Evolutionary conservation across 2,329 filamentous ascomycete genomes (phyloP), one percentile per base, ranked within the genome.

Genomic region (Penicillium sp.): DNA sequence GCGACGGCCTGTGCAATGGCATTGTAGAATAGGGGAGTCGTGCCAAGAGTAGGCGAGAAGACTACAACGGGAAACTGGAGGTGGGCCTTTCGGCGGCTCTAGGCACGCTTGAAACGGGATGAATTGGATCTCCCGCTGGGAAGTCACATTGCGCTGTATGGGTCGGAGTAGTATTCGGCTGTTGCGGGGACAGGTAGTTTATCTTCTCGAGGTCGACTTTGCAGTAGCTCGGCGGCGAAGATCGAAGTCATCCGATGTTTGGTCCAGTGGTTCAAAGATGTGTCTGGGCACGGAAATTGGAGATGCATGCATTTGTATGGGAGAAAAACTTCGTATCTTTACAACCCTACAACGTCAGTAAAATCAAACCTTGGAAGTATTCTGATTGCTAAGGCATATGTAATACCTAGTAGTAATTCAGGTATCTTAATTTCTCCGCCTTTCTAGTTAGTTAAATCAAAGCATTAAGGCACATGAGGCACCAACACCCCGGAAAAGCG

Each of bases 41-140:
- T 60, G 4, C 60, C 61, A 4, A 57, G 43, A 9, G 56, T 68
- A 0, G 66, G 62, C 1, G 66, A 68, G 45, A 69, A 69, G 3
- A 71, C 42, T 3, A 69, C 39, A 0, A 68, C 17, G 6, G 68
- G 66, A 43, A 54, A 58, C 7, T 48, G 19, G 4, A 38, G 19
- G 9, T 37, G 41, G 10, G 6, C 22, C 13, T 21, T 26, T 45
- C 2, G 42, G 41, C 10, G 26, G 45, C 15, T 43, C 29, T 39
- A 48, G 38, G 44, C 58, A 63, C 4, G 55, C 52, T 43, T 59
- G 56, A 9, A 64, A 54, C 5, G 52, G 43, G 28, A 68, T 37
- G 6, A 54, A 55, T 43, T 57, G 55, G 22, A 68, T 63, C 1
- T 59, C 7, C 58, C 60, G 26, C 58, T 55, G 8, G 64, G 58